A percentile compares a stretch with the other conserved stretches of the same genome.
Evolutionary conservation across 2,329 filamentous ascomycete genomes (phyloP).

Genomic region (Sodiomyces alkalinus): DNA sequence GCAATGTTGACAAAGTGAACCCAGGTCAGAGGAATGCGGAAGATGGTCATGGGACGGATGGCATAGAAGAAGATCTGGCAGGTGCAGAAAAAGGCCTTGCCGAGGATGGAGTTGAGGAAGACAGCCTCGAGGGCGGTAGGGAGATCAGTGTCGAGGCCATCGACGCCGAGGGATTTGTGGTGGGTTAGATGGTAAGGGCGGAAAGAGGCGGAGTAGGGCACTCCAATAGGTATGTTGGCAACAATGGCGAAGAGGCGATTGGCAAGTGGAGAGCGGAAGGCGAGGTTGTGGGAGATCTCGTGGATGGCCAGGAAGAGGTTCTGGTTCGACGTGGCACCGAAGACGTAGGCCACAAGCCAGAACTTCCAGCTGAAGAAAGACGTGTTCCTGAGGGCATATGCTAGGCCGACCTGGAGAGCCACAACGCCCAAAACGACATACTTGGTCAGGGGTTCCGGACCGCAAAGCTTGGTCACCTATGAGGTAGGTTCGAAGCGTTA

Average conservation of each 20-base stretch:
- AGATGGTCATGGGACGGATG: slow-evolving; percentile 86
- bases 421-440: slow-evolving; percentile 81
- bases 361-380: slow-evolving; percentile 73
- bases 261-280: slow-evolving; percentile 63
- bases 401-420: slow-evolving; percentile 61
- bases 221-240: slow-evolving; percentile 87
- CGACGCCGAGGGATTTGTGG: slow-evolving; percentile 95
- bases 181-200: slow-evolving; percentile 96
- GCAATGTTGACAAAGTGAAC: slow-evolving; percentile 73
- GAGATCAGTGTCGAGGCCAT: slow-evolving; percentile 90
- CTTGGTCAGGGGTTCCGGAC: slow-evolving; percentile 89
- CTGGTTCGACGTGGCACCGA: slow-evolving; percentile 93
- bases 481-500: not conserved
- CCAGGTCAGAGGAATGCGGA: slow-evolving; percentile 72
- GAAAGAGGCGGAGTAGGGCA: slow-evolving; percentile 94
- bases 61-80: slow-evolving; percentile 99
- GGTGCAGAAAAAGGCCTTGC: slow-evolving; percentile 97
- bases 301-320: slow-evolving; percentile 98
- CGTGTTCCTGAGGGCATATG: slow-evolving; percentile 61
- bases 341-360: slow-evolving; percentile 73
- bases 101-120: slow-evolving; percentile 85
- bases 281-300: slow-evolving; percentile 96
- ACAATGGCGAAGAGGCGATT: slow-evolving; percentile 85
- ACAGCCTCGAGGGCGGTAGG: slow-evolving; percentile 83
- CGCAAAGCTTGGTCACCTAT: slow-evolving; percentile 91